These are phyloP conservation scores for Acer campestre DNA, from an alignment of 345 rosid species.

Conservation along the genomic window DNA sequence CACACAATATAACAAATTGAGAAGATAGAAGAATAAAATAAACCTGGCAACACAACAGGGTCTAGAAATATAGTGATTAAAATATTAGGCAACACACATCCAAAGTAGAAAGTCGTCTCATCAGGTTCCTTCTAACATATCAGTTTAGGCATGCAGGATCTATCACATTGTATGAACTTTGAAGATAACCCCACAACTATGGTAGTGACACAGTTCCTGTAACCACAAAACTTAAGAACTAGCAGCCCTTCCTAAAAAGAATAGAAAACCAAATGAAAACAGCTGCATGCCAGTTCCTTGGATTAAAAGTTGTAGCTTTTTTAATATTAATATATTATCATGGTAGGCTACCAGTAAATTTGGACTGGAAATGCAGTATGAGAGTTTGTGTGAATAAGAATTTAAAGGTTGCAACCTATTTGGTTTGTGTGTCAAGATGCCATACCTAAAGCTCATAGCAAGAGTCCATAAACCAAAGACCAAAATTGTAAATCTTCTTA, in stretches of 20 bases:
- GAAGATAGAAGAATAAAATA: not conserved
- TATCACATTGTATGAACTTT: not conserved
- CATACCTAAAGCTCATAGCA: not conserved
- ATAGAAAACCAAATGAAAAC: not conserved
- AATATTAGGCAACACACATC: not conserved
- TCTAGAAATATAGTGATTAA: not conserved
- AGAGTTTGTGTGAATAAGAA: not conserved
- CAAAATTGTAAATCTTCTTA: not conserved
- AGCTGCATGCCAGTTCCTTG: not conserved
- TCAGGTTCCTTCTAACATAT: not conserved
- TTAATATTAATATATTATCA: not conserved
- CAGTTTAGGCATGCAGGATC: constrained; percentile 3
- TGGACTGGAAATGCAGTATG: not conserved
- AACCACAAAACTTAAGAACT: not conserved
- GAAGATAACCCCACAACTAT: not conserved
- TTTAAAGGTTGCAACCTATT: not conserved
- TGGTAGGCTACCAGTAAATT: not conserved
- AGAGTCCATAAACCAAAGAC: not conserved
- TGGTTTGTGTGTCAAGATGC: not conserved
- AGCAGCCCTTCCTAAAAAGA: not conserved
- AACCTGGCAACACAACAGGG: not conserved
- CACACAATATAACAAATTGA: not conserved
- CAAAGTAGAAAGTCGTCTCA: not conserved
- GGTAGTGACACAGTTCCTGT: not conserved
- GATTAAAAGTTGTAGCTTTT: not conserved